Base-by-base conservation (phyloP, 192 early-diverging fungal species). In the Coemansia sp. region DNA sequence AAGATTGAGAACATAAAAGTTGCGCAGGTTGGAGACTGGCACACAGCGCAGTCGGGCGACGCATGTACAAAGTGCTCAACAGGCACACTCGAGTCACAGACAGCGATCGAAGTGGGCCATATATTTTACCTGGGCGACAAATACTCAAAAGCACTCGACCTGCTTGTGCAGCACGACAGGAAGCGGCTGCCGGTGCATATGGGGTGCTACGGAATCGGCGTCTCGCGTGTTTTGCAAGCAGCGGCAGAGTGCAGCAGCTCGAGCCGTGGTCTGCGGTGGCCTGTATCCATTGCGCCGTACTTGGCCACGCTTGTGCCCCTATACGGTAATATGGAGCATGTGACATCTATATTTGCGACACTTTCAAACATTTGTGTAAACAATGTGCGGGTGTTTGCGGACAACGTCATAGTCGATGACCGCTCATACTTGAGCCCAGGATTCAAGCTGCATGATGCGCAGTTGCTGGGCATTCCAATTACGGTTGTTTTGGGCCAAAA, bases 151-250 rank as follows among this genome's bases (percentile, higher is more conserved):
- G 73, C 86, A 10, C 65, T 97, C 54, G 74, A 86, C 24, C 89
- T 92, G 1, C 73, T 58, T 5, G 86, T 87, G 26, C 54, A 58
- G 11, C 66, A 76, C 40, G 44, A 73, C 5, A 68, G 58, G 9
- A 54, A 77, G 24, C 57, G 76, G 15, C 58, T 64, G 2, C 84
- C 79, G 23, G 84, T 90, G 44, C 84, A 92, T 61, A 95, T 95
- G 93, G 93, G 94, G 28, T 95, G 95, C 78, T 95, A 86, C 60
- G 93, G 93, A 24, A 86, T 97, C 26, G 95, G 95, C 31, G 74
- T 97, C 2, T 87, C 89, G n/a, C 83, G 94, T 3, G 63, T 94
- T 12, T 64, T 95, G 10, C 88, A 91, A n/a, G 88, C 93, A 6
- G 84, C 93, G 8, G 85, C 89, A 15, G 92, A 91, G 50, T 83